Evolutionary conservation across 2,329 filamentous ascomycete genomes (phyloP).

Genomic region (Dryadomyces sulphureus): DNA sequence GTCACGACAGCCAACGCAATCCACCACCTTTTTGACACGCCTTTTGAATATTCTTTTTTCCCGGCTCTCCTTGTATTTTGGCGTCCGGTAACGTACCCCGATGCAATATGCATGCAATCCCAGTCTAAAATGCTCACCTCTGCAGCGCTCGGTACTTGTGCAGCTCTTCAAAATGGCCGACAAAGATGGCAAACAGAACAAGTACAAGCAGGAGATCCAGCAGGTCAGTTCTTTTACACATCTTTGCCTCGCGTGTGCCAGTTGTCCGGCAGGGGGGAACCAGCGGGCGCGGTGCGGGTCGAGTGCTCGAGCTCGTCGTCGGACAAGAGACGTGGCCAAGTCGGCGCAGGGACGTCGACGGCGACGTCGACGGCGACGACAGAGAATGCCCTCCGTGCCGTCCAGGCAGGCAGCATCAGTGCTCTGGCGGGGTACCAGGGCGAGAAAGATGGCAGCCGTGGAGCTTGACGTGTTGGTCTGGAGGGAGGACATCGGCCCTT

Average conservation of each 20-base stretch:
- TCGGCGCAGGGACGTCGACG: too few species aligned
- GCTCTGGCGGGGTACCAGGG: too few species aligned
- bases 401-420: too few species aligned
- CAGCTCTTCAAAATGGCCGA: constrained; percentile 47
- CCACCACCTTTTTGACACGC: not conserved
- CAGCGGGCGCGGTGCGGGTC: not conserved
- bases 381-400: too few species aligned
- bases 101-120: not conserved
- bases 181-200: constrained; percentile 51
- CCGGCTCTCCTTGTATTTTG: not conserved
- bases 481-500: too few species aligned
- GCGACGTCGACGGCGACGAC: too few species aligned
- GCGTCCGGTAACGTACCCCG: not conserved
- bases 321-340: too few species aligned
- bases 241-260: not conserved
- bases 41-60: not conserved
- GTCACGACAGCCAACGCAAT: not conserved
- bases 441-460: too few species aligned
- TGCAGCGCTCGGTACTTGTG: not conserved
- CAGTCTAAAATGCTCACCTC: not conserved
- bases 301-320: too few species aligned
- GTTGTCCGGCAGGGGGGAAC: not conserved
- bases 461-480: too few species aligned
- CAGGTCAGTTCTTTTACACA: constrained; percentile 42
- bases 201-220: constrained; percentile 97